Conservation (phyloP, 148 eudicot genomes). For the Camellia lanceoleosa region DNA sequence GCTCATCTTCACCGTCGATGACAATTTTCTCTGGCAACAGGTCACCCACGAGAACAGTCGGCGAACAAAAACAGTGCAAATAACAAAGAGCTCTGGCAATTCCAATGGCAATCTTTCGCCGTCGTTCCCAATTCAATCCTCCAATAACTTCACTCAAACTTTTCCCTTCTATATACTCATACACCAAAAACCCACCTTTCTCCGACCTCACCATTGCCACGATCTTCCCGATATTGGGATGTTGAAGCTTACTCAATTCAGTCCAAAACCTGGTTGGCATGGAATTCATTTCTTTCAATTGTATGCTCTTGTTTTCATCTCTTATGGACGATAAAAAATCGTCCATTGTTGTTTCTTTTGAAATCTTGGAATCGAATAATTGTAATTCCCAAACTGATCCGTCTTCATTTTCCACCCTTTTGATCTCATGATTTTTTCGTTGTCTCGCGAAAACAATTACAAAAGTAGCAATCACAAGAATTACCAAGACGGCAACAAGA, state of each 20-base stretch:
- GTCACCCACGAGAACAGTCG: conserved; percentile 38
- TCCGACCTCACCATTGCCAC: conserved; percentile 44
- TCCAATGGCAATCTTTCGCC: conserved; percentile 50
- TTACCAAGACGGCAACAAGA: conserved; percentile 17
- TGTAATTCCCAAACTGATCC: conserved; percentile 52
- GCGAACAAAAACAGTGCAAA: conserved; percentile 46
- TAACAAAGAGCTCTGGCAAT: conserved; percentile 61
- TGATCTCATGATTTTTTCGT: conserved; percentile 16
- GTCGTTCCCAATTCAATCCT: conserved; percentile 48
- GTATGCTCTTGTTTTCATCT: conserved; percentile 29
- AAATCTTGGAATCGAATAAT: conserved; percentile 39
- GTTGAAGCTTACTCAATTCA: conserved; percentile 45
- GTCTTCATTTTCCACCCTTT: conserved; percentile 38
- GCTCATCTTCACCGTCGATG: conserved; percentile 41
- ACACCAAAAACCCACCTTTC: conserved; percentile 47
- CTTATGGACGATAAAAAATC: conserved; percentile 33
- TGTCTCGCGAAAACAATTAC: conserved; percentile 17
- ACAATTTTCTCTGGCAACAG: conserved; percentile 54
- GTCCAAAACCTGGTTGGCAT: conserved; percentile 28
- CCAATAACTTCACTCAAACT: conserved; percentile 41
- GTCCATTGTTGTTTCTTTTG: conserved; percentile 31
- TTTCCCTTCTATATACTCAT: conserved; percentile 52
- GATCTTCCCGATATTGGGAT: conserved; percentile 53
- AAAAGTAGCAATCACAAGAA: conserved; percentile 5
- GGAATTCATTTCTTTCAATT: conserved; percentile 24